phyloP scores from a whole-genome alignment of 1,139 yeast species.

The Lodderomyces parapsilosis region DNA sequence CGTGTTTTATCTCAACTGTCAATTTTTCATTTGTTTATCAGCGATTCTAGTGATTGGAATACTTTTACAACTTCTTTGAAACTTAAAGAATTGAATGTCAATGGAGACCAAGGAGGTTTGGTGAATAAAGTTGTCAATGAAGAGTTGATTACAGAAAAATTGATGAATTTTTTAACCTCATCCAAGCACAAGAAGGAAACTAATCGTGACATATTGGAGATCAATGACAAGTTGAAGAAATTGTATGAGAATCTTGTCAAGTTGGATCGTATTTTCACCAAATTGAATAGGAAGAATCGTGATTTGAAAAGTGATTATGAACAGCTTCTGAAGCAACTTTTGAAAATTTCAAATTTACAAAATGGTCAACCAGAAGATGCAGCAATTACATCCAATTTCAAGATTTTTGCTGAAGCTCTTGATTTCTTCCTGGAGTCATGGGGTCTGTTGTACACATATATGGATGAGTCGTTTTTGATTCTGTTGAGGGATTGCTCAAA shows the following conservation, averaged over 20 bases:
- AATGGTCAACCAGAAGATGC: slow-evolving; percentile 14
- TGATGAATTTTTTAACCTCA: slow-evolving; percentile 88
- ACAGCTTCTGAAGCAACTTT: slow-evolving; percentile 68
- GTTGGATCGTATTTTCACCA: slow-evolving; percentile 74
- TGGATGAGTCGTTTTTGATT: slow-evolving; percentile 81
- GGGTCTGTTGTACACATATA: slow-evolving; percentile 49
- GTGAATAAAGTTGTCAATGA: slow-evolving; percentile 50
- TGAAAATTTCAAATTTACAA: slow-evolving; percentile 58
- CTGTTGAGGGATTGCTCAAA: slow-evolving; percentile 85
- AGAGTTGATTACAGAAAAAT: slow-evolving; percentile 76
- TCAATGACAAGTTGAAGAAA: slow-evolving; percentile 77
- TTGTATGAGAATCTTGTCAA: slow-evolving; percentile 78
- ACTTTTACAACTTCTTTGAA: slow-evolving; percentile 68
- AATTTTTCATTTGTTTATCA: slow-evolving; percentile 69
- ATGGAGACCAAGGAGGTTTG: slow-evolving; percentile 22
- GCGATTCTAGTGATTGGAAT: slow-evolving; percentile 80
- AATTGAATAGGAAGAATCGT: slow-evolving; percentile 69
- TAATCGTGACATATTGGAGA: slow-evolving; percentile 78
- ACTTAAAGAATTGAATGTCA: slow-evolving; percentile 31
- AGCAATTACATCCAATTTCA: slow-evolving; percentile 31
- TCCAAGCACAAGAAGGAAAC: slow-evolving; percentile 65
- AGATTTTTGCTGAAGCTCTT: slow-evolving; percentile 41
- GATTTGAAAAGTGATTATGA: slow-evolving; percentile 73
- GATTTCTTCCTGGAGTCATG: slow-evolving; percentile 51
- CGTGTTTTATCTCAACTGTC: slow-evolving; percentile 69